Evolutionary conservation across 345 rosid species (phyloP).

Genomic region (Theobroma cacao): DNA sequence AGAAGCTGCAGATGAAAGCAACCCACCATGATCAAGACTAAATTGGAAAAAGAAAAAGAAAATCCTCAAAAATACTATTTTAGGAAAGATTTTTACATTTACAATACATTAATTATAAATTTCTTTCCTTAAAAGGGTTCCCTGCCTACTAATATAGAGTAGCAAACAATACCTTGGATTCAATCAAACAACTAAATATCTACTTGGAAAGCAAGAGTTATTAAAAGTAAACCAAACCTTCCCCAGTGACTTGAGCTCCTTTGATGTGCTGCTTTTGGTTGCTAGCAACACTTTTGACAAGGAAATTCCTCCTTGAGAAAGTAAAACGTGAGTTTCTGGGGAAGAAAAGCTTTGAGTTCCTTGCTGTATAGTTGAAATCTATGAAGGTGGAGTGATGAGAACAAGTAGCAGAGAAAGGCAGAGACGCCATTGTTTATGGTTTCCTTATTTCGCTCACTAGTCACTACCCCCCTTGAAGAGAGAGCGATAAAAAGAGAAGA

Average conservation of each 20-base stretch:
- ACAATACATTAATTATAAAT: too few relatives aligned
- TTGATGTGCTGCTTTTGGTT: constrained; percentile 34
- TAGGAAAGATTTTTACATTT: too few relatives aligned
- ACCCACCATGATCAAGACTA: too few relatives aligned
- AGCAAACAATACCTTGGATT: background rate
- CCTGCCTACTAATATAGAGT: too few relatives aligned
- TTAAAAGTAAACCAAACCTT: constrained; percentile 25
- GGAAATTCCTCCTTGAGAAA: constrained; percentile 22
- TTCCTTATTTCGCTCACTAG: background rate
- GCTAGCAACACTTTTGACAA: constrained; percentile 37
- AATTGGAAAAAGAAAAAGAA: too few relatives aligned
- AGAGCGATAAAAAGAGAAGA: background rate
- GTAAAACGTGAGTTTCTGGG: constrained; percentile 21
- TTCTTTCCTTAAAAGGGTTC: too few relatives aligned
- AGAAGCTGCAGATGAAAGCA: constrained; percentile 30
- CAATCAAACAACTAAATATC: background rate
- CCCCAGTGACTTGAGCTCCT: constrained; percentile 23
- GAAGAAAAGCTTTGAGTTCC: constrained; percentile 27
- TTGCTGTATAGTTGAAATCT: constrained; percentile 21
- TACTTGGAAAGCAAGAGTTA: background rate
- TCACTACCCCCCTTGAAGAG: background rate
- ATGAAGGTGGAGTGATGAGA: constrained; percentile 24
- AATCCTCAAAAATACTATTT: too few relatives aligned
- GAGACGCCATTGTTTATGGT: constrained; percentile 31
- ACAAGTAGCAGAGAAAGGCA: constrained; percentile 28